Evolutionary conservation across 208 protist genomes (phyloP).

Genomic region (Leptomonas pyrrhocoris): DNA sequence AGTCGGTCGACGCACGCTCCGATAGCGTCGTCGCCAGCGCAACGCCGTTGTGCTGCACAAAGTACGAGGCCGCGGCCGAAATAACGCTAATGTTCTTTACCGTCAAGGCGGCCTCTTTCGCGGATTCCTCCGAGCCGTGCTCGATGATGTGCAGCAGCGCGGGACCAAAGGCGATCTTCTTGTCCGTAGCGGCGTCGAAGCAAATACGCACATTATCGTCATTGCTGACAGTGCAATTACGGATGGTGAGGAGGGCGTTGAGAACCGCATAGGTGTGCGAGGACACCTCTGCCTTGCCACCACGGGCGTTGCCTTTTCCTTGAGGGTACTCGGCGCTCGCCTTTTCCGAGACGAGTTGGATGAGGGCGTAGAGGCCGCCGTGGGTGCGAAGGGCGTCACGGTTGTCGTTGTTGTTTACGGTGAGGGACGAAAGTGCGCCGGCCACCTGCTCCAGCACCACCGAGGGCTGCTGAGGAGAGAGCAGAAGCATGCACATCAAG

Average conservation of each 20-base stretch:
- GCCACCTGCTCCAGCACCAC: constrained; percentile 90
- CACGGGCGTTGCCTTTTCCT: constrained; percentile 26
- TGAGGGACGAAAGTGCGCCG: constrained; percentile 87
- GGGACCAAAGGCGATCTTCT: constrained; percentile 41
- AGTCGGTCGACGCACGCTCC: constrained; percentile 71
- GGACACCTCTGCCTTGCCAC: constrained; percentile 31
- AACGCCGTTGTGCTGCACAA: constrained; percentile 51
- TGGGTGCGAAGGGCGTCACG: constrained; percentile 68
- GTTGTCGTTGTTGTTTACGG: constrained; percentile 87
- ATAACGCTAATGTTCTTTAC: constrained; percentile 83
- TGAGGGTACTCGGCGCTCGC: constrained; percentile 57
- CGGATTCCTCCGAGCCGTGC: constrained; percentile 85
- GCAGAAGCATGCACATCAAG: constrained; percentile 80
- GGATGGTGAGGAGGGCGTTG: constrained; percentile 80
- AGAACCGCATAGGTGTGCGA: constrained; percentile 76
- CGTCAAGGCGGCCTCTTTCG: constrained; percentile 81
- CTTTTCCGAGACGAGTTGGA: constrained; percentile 75
- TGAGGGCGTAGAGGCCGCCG: constrained; percentile 74
- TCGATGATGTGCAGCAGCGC: constrained; percentile 81
- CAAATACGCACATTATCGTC: constrained; percentile 63
- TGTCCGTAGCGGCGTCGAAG: constrained; percentile 35
- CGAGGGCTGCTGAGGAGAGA: constrained; percentile 58
- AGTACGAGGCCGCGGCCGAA: constrained; percentile 47
- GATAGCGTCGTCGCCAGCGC: constrained; percentile 54
- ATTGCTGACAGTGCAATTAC: constrained; percentile 81